phyloP scores from a whole-genome alignment of 371 early-diverging fungal species.

The Rhizopus microsporus region DNA sequence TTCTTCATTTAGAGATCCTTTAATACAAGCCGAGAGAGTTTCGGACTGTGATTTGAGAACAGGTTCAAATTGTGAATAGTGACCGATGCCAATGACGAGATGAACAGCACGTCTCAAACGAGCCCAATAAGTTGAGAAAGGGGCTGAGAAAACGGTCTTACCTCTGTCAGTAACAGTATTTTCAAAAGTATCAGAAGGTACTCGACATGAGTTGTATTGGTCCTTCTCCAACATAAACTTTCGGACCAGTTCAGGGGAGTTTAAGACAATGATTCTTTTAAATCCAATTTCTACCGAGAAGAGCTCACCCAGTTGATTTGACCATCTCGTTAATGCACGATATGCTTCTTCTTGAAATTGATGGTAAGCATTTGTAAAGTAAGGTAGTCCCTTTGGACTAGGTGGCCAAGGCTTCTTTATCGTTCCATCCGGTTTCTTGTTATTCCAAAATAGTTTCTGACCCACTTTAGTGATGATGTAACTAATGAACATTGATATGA shows the following conservation, averaged over 20 bases:
- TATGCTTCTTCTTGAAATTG: conserved; percentile 19
- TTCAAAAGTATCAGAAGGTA: conserved; percentile 30
- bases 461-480: conserved; percentile 13
- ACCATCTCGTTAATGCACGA: conserved; percentile 37
- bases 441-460: conserved; percentile 27
- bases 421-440: conserved; percentile 40
- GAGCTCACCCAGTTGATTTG: conserved; percentile 23
- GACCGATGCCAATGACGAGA: conserved; percentile 17
- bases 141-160: conserved; percentile 38
- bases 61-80: conserved; percentile 8
- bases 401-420: conserved; percentile 40
- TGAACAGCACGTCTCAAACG: conserved; percentile 38
- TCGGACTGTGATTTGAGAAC: conserved; percentile 22
- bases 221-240: conserved; percentile 36
- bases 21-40: conserved; percentile 20
- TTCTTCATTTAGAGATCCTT: not conserved
- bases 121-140: conserved; percentile 37
- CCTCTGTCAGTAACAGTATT: conserved; percentile 34
- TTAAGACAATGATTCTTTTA: conserved; percentile 40
- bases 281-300: conserved; percentile 37
- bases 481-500: conserved; percentile 12
- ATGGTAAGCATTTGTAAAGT: conserved; percentile 28
- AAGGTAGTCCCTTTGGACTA: conserved; percentile 28
- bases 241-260: conserved; percentile 29
- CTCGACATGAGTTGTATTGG: conserved; percentile 36